phyloP scores from a whole-genome alignment of 2,329 filamentous ascomycete genomes.

The Sordariomycetes sp. region DNA sequence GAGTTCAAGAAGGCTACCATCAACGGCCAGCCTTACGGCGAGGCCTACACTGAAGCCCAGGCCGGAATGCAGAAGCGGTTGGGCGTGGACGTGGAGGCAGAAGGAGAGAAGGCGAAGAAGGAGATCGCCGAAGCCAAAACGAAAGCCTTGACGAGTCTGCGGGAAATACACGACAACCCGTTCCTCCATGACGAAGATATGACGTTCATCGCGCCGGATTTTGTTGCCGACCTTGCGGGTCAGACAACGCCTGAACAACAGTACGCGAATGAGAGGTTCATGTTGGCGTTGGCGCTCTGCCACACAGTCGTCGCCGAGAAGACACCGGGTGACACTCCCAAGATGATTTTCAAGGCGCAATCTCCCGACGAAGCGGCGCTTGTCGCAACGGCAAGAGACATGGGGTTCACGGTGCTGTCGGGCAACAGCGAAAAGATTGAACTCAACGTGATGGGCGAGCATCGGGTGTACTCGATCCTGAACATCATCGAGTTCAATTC shows the following conservation, averaged over 20 bases:
- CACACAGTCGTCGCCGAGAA: constrained; percentile 93
- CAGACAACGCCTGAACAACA: constrained; percentile 68
- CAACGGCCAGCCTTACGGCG: constrained; percentile 92
- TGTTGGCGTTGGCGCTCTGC: constrained; percentile 90
- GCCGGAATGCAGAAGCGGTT: constrained; percentile 90
- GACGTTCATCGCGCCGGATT: constrained; percentile 88
- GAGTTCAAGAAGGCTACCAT: constrained; percentile 98
- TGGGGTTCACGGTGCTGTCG: constrained; percentile 87
- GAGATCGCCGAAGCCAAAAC: constrained; percentile 73
- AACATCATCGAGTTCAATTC: constrained; percentile 98
- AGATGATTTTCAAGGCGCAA: constrained; percentile 91
- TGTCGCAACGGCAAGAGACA: constrained; percentile 87
- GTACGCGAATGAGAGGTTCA: constrained; percentile 74
- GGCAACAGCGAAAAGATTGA: constrained; percentile 70
- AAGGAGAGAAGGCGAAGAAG: constrained; percentile 58
- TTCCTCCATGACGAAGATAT: constrained; percentile 84
- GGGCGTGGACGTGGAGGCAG: constrained; percentile 77
- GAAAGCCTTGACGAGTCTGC: constrained; percentile 61
- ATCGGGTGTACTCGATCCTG: constrained; percentile 74
- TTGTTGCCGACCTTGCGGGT: constrained; percentile 71
- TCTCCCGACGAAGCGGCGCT: constrained; percentile 94
- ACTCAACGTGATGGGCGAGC: constrained; percentile 77
- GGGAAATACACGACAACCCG: constrained; percentile 75
- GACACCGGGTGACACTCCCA: constrained; percentile 79
- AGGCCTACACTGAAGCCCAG: constrained; percentile 95